Evolutionary conservation across 2,329 filamentous ascomycete genomes (phyloP).

Genomic region (Aspergillus pseudoterreus): DNA sequence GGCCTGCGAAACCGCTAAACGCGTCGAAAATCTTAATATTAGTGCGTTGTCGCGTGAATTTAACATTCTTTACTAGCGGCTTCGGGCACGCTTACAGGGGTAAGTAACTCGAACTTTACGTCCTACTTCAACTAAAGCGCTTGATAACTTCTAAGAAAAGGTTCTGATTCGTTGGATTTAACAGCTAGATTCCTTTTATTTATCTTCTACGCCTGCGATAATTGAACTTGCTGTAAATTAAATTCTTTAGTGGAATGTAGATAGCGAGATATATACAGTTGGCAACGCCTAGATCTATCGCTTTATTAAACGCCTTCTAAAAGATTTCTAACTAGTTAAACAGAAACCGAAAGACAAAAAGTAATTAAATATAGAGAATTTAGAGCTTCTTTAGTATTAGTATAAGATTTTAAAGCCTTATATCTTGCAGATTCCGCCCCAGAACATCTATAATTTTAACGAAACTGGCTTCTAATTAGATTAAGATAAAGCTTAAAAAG

Average conservation of each 20-base stretch:
- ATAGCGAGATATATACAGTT: neutral
- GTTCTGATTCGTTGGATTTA: constrained; percentile 1
- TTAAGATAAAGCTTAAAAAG: neutral
- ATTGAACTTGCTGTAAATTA: neutral
- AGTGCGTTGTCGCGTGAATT: neutral
- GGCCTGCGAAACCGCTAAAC: neutral
- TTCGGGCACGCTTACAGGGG: neutral
- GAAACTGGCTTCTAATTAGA: constrained; percentile 2
- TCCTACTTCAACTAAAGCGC: neutral
- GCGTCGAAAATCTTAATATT: neutral
- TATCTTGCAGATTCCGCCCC: neutral
- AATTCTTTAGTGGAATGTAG: neutral
- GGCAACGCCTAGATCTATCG: neutral
- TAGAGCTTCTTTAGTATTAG: neutral
- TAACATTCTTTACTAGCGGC: neutral
- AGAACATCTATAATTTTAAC: constrained; percentile 5
- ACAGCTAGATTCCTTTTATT: neutral
- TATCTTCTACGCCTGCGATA: neutral
- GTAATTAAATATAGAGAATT: neutral
- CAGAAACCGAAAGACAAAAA: neutral
- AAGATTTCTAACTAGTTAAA: neutral
- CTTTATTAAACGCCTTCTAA: neutral
- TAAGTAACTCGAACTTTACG: neutral
- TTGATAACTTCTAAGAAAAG: neutral
- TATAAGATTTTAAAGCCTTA: neutral